Evolutionary conservation across 2,329 filamentous ascomycete species (phyloP).

Genomic region (Alternaria longipes): DNA sequence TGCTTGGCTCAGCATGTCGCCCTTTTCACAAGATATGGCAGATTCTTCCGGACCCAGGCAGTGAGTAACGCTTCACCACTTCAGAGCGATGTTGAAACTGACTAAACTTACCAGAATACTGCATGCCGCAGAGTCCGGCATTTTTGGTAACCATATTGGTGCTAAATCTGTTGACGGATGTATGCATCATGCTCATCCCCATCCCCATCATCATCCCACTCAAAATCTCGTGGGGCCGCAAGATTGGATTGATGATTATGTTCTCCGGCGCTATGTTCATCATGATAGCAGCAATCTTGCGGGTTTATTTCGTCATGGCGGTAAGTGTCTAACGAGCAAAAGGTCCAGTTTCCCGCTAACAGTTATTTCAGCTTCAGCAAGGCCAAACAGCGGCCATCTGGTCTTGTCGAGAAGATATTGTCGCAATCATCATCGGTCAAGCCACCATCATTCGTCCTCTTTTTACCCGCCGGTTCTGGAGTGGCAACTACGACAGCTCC

Average conservation of each 20-base stretch:
- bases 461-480: conserved; percentile 26
- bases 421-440: conserved; percentile 52
- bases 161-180: conserved; percentile 36
- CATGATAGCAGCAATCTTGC: conserved; percentile 43
- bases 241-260: conserved; percentile 43
- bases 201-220: conserved; percentile 46
- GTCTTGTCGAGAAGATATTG: conserved; percentile 53
- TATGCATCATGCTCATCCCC: conserved; percentile 49
- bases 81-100: background rate
- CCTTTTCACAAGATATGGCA: conserved; percentile 51
- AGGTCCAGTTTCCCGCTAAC: background rate
- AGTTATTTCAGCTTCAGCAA: conserved; percentile 14
- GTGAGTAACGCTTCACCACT: conserved; percentile 30
- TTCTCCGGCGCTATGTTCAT: conserved; percentile 49
- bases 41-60: conserved; percentile 51
- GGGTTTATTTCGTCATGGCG: conserved; percentile 40
- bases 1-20: conserved; percentile 39
- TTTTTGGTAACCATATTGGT: conserved; percentile 48
- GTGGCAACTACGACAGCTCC: background rate
- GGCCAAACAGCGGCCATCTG: conserved; percentile 45
- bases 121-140: conserved; percentile 45
- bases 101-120: conserved; percentile 24
- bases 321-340: conserved; percentile 25
- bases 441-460: conserved; percentile 49
- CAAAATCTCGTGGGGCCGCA: conserved; percentile 40